Conservation (phyloP, 805 yeast genomes). For the Starmerella geochares region DNA sequence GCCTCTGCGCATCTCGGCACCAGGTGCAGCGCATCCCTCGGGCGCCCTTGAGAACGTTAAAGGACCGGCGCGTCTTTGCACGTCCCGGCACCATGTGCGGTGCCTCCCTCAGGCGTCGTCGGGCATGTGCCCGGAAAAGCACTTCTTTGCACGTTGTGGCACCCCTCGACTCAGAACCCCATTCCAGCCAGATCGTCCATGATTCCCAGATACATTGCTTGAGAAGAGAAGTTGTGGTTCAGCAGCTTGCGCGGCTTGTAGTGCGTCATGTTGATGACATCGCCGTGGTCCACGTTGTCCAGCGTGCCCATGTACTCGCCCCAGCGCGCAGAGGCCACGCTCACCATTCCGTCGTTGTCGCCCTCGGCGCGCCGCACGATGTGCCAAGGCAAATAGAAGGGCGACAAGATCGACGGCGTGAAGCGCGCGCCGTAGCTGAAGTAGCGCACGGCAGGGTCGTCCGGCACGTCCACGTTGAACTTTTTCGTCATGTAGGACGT, state of each 20-base stretch:
- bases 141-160: background rate
- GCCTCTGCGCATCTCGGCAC: too few species aligned
- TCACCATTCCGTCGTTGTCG: slow-evolving; percentile 78
- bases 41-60: too few species aligned
- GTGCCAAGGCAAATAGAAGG: slow-evolving; percentile 56
- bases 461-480: slow-evolving; percentile 44
- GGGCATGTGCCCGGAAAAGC: too few species aligned
- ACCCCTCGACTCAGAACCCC: slow-evolving; percentile 39
- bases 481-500: slow-evolving; percentile 38
- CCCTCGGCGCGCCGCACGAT: slow-evolving; percentile 44
- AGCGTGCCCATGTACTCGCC: slow-evolving; percentile 74
- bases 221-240: slow-evolving; percentile 46
- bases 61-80: too few species aligned
- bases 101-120: too few species aligned
- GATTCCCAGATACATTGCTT: slow-evolving; percentile 58
- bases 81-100: too few species aligned
- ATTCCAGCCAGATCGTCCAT: slow-evolving; percentile 50
- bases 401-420: slow-evolving; percentile 49
- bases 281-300: slow-evolving; percentile 71
- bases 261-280: slow-evolving; percentile 60
- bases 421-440: slow-evolving; percentile 77
- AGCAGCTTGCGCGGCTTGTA: slow-evolving; percentile 27
- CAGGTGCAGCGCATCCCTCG: too few species aligned
- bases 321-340: slow-evolving; percentile 71
- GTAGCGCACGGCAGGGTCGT: slow-evolving; percentile 57